Evolutionary conservation across 768 basidiomycete genomes (phyloP).

Genomic region (Pulveroboletus frians): DNA sequence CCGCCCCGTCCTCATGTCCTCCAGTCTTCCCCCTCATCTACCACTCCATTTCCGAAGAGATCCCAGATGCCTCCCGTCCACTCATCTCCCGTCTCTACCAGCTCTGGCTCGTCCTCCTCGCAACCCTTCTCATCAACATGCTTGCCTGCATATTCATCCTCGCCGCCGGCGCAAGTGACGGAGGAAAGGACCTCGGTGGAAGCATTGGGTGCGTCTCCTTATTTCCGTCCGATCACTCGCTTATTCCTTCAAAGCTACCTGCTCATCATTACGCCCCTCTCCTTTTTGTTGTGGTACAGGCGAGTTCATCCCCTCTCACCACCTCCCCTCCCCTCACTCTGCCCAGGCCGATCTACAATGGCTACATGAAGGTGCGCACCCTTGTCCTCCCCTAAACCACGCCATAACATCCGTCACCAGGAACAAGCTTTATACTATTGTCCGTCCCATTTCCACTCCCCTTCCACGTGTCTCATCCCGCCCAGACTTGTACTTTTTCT

Average conservation of each 20-base stretch:
- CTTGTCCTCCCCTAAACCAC: constrained; percentile 20
- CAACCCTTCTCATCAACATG: constrained; percentile 83
- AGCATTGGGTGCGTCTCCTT: constrained; percentile 63
- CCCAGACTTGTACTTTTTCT: constrained; percentile 93
- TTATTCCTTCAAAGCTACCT: constrained; percentile 52
- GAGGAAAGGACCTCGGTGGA: constrained; percentile 73
- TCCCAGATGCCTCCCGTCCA: constrained; percentile 72
- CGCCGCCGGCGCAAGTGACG: constrained; percentile 67
- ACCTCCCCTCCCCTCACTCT: constrained; percentile 8
- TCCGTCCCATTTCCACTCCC: constrained; percentile 37
- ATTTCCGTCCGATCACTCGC: constrained; percentile 20
- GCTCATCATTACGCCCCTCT: constrained; percentile 67
- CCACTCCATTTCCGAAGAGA: constrained; percentile 88
- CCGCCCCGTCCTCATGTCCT: constrained; percentile 18
- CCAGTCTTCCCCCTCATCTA: constrained; percentile 91
- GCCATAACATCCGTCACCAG: constrained; percentile 38
- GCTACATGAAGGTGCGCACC: constrained; percentile 82
- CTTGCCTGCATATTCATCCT: constrained; percentile 86
- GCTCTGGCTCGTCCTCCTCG: constrained; percentile 87
- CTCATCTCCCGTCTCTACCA: constrained; percentile 85
- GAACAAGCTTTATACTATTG: constrained; percentile 94
- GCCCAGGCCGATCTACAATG: constrained; percentile 88
- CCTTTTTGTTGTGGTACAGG: constrained; percentile 96
- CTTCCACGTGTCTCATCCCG: constrained; percentile 4
- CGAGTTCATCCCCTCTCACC: constrained; percentile 33